Evolutionary conservation across 164 flowering plant species (phyloP).

Genomic region (Sextonia rubra): DNA sequence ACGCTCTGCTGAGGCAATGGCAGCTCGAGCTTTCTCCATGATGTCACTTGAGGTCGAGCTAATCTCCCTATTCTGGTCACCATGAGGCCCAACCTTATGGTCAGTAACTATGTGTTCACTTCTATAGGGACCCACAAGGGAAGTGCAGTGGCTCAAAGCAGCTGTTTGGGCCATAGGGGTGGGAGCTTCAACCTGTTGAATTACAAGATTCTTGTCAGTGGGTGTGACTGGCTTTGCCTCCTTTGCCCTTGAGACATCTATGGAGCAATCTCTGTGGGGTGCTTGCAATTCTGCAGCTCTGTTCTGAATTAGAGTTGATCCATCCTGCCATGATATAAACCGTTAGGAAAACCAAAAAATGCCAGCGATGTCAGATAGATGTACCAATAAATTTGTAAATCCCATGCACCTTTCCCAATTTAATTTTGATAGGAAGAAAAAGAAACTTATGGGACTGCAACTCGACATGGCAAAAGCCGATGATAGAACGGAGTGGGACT

Average conservation of each 20-base stretch:
- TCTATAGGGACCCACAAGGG: slow-evolving; percentile 14
- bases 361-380: background rate
- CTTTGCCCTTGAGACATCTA: slow-evolving; percentile 17
- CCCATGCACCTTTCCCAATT: background rate
- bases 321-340: slow-evolving; percentile 40
- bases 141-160: slow-evolving; percentile 11
- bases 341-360: background rate
- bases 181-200: slow-evolving; percentile 19
- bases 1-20: slow-evolving; percentile 82
- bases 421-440: background rate
- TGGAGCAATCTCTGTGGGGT: slow-evolving; percentile 12
- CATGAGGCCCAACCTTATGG: slow-evolving; percentile 10
- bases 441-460: background rate
- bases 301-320: slow-evolving; percentile 42
- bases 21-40: slow-evolving; percentile 74
- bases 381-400: background rate
- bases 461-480: too few species aligned
- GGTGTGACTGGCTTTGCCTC: slow-evolving; percentile 23
- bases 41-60: slow-evolving; percentile 47
- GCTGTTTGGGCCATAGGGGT: background rate
- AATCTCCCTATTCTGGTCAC: slow-evolving; percentile 26
- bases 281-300: slow-evolving; percentile 23
- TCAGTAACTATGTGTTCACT: slow-evolving; percentile 16
- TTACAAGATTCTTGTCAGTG: slow-evolving; percentile 20
- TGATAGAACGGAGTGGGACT: too few species aligned